Base-by-base conservation (phyloP, 2,329 filamentous ascomycete species). In the Penicillium sp. region DNA sequence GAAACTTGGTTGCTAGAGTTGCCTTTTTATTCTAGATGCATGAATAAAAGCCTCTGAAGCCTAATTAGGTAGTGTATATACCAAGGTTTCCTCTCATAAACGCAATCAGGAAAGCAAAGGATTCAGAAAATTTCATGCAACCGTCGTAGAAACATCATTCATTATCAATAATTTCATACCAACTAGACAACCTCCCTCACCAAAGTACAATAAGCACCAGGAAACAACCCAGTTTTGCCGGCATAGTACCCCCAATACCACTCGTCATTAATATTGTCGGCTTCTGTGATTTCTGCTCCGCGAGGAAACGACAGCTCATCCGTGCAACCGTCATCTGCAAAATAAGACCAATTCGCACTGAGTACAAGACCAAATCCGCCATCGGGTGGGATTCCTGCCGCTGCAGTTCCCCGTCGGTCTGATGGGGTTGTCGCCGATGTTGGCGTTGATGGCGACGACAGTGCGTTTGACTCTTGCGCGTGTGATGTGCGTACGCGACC, bases 231-330 rank as follows among this genome's bases (percentile, higher is more conserved):
- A 64, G 84, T 86, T 23, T 75, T 77, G 0, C 91, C 91, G 74
- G 91, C 91, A 77, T 96, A 97, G 26, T 85, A 85, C 0, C 93
- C 93, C 75, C 87, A 88, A 66, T 83, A 91, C 92, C 92, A 97
- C 70, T 96, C 91, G 18, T 87, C 89, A 69, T 96, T 96, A 48
- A 95, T 84, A 70, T 94, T 89, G 69, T 93, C 88, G 38, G 88
- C 84, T 75, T 97, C 93, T 6, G 81, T 81, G 14, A 97, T 83
- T 71, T 94, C 89, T 0, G 92, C 91, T 9, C 89, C 86, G 51
- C 85, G 86, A 0, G 93, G 93, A 64, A 97, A 97, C 60, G 86
- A 72, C 42, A 97, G 74, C 74, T 97, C 93, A 68, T 96, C 89
- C 14, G 65, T 61, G 11, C 71, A 68, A 1, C 66, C 68, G 6